A percentile compares a stretch with the other conserved stretches of the same genome.
phyloP scores from a whole-genome alignment of 2,329 filamentous ascomycete species.

The Neofusicoccum umdonicola region DNA sequence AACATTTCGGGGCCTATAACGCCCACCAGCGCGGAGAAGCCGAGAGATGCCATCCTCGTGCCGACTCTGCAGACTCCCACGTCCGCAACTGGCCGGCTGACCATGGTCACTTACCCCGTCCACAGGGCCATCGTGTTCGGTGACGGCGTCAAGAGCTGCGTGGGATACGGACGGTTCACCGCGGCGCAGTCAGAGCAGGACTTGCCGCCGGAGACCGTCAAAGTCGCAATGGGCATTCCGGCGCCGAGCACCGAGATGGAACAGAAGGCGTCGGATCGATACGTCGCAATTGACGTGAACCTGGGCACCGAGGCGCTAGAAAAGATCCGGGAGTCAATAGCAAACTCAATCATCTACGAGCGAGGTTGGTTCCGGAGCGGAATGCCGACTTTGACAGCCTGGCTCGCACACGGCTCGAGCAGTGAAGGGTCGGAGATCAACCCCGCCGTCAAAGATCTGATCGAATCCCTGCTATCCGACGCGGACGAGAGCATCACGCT shows the following conservation, averaged over 20 bases:
- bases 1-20: constrained; percentile 35
- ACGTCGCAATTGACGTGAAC: constrained; percentile 58
- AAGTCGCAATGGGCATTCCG: constrained; percentile 59
- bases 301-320: constrained; percentile 62
- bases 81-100: constrained; percentile 62
- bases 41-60: constrained; percentile 69
- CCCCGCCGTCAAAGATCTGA: constrained; percentile 62
- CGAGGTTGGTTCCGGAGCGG: constrained; percentile 72
- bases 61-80: constrained; percentile 68
- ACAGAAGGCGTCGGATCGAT: constrained; percentile 21
- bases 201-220: constrained; percentile 45
- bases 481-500: constrained; percentile 52
- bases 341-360: constrained; percentile 71
- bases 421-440: constrained; percentile 53
- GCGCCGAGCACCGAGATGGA: constrained; percentile 38
- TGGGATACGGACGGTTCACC: constrained; percentile 48
- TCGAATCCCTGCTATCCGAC: constrained; percentile 64
- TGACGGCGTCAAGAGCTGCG: constrained; percentile 67
- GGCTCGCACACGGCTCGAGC: constrained; percentile 51
- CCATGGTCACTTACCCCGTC: constrained; percentile 74
- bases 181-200: constrained; percentile 33
- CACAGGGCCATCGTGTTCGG: constrained; percentile 76
- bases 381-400: constrained; percentile 61
- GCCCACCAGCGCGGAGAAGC: constrained; percentile 35
- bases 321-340: constrained; percentile 66